Conservation (phyloP, 495 filamentous ascomycete genomes). For the Lichina pygmaea region DNA sequence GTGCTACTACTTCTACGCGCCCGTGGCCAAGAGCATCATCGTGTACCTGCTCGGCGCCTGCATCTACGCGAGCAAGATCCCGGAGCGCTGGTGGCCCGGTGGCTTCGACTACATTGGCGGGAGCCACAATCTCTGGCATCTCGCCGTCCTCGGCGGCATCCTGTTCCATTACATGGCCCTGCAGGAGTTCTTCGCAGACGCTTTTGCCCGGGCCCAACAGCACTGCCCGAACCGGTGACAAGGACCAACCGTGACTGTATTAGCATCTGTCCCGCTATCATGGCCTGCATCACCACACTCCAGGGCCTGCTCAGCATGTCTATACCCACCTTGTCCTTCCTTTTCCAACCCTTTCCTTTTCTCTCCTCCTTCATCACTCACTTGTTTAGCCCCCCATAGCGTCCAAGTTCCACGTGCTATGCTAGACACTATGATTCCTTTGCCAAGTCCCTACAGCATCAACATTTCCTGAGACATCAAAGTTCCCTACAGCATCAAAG, state of each 20-base stretch:
- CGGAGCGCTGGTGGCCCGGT: conserved; percentile 79
- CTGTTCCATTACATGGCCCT: conserved; percentile 89
- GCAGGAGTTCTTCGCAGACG: conserved; percentile 73
- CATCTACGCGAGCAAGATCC: conserved; percentile 82
- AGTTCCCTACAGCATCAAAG: no score
- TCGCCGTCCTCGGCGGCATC: conserved; percentile 89
- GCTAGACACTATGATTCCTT: no score
- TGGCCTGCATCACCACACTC: no score
- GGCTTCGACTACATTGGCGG: conserved; percentile 84
- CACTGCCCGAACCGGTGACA: background rate
- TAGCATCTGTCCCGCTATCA: no score
- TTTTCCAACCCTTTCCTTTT: background rate
- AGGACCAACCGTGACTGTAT: no score
- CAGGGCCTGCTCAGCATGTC: background rate
- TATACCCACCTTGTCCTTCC: background rate
- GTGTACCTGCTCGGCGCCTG: conserved; percentile 70
- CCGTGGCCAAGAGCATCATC: conserved; percentile 53
- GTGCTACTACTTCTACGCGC: conserved; percentile 70
- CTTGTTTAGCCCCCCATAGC: no score
- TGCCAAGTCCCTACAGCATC: no score
- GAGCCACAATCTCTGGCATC: conserved; percentile 93
- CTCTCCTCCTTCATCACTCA: background rate
- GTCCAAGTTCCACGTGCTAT: no score
- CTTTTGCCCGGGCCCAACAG: conserved; percentile 23
- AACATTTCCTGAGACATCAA: no score